phyloP scores from a whole-genome alignment of 768 basidiomycete species.

The Trametes maxima region DNA sequence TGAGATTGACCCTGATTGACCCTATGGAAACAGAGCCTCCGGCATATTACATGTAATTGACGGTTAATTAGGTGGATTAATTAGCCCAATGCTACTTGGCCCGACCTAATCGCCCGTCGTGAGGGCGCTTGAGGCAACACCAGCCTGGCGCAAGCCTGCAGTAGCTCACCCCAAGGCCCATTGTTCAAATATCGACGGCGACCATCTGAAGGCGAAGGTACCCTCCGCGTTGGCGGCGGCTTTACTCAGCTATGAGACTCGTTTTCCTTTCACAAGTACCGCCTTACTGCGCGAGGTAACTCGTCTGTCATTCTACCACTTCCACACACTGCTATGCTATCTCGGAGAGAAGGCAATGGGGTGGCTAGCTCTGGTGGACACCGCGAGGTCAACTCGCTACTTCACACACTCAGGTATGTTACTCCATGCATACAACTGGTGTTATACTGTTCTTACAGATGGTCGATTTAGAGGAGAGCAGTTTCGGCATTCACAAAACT shows the following conservation, averaged over 20 bases:
- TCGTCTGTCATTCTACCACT: neutral
- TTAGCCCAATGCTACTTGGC: too few relatives aligned
- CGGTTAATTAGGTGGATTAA: too few relatives aligned
- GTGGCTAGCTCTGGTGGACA: neutral
- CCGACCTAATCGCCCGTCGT: too few relatives aligned
- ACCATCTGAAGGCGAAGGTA: too few relatives aligned
- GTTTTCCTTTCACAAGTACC: neutral
- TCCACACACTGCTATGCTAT: neutral
- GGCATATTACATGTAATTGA: too few relatives aligned
- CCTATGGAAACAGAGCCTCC: too few relatives aligned
- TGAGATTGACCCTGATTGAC: too few relatives aligned
- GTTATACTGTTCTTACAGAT: neutral
- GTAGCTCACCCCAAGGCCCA: too few relatives aligned
- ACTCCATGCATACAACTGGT: constrained; percentile 4
- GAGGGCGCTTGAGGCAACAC: too few relatives aligned
- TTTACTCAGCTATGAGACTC: constrained; percentile 10
- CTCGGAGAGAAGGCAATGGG: neutral
- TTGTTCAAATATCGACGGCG: too few relatives aligned
- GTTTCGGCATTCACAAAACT: constrained; percentile 64
- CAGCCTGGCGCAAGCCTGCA: too few relatives aligned
- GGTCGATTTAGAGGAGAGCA: constrained; percentile 62
- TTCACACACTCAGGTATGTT: constrained; percentile 55
- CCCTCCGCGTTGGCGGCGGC: neutral
- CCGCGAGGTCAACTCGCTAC: constrained; percentile 47
- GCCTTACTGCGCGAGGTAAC: constrained; percentile 1